A percentile compares a stretch with the other conserved stretches of the same genome.
Conservation (phyloP, 2,329 filamentous ascomycete species). For the Paraconiothyrium brasiliense region DNA sequence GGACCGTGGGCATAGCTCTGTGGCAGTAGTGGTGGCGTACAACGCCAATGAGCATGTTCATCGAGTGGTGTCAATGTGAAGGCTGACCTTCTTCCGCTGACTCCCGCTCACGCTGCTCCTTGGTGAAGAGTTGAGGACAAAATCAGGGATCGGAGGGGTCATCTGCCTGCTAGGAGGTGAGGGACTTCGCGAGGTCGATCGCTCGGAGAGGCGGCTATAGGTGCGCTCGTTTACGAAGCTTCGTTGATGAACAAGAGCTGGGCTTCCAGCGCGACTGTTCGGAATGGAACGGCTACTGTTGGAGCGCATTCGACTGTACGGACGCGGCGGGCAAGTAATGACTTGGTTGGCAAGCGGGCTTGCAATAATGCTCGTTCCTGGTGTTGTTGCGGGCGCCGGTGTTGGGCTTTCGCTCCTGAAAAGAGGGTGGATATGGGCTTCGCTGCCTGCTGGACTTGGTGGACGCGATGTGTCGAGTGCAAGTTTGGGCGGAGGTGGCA, state of each 20-base stretch:
- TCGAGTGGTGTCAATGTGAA: conserved; percentile 27
- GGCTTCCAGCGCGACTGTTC: conserved; percentile 33
- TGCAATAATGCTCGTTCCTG: conserved; percentile 75
- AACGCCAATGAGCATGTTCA: conserved; percentile 8
- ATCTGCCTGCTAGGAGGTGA: conserved; percentile 50
- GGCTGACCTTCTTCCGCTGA: conserved; percentile 39
- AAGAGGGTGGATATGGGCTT: conserved; percentile 79
- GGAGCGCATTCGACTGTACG: conserved; percentile 50
- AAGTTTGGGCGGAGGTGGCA: conserved; percentile 46
- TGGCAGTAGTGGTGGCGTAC: not conserved
- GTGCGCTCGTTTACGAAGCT: conserved; percentile 36
- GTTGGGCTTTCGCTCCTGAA: conserved; percentile 77
- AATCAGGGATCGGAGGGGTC: conserved; percentile 55
- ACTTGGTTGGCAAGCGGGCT: conserved; percentile 74
- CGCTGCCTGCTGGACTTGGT: conserved; percentile 56
- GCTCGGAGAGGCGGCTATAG: conserved; percentile 24
- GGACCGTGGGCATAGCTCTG: conserved; percentile 2
- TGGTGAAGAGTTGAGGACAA: conserved; percentile 53
- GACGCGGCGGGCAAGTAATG: conserved; percentile 55
- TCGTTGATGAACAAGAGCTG: conserved; percentile 35
- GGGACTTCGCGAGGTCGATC: conserved; percentile 36
- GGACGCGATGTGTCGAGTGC: conserved; percentile 47
- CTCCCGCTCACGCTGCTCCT: conserved; percentile 48
- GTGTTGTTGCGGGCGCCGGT: conserved; percentile 70
- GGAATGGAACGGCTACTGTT: conserved; percentile 28